phyloP scores from a whole-genome alignment of 23 red algal genomes.

The Gracilariopsis chorda region DNA sequence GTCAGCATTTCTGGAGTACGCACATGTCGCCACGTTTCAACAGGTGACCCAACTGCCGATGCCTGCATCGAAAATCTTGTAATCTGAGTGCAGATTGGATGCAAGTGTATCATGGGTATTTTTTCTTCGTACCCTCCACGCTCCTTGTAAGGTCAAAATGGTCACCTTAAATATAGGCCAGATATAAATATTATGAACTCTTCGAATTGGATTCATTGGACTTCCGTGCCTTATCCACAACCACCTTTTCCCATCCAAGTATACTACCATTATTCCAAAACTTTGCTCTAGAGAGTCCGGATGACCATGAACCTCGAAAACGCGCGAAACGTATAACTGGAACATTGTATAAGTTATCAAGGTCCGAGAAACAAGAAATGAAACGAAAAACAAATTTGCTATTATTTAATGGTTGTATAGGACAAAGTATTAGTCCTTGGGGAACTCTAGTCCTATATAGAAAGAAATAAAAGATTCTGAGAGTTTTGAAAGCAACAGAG shows the following conservation, averaged over 20 bases:
- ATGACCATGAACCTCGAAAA: constrained; percentile 6
- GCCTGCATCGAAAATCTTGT: neutral
- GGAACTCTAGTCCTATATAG: constrained; percentile 27
- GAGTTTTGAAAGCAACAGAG: too few species aligned
- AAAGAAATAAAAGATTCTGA: neutral
- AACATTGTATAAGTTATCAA: constrained; percentile 3
- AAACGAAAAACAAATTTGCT: neutral
- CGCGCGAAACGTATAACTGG: neutral
- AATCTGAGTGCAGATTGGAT: too few species aligned
- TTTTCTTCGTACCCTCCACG: too few species aligned
- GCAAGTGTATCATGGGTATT: too few species aligned
- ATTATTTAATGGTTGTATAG: neutral
- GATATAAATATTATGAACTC: too few species aligned
- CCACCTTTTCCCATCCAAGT: too few species aligned
- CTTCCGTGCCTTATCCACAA: too few species aligned
- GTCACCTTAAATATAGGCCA: too few species aligned
- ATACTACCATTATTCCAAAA: too few species aligned
- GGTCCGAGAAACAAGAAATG: neutral
- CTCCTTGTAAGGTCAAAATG: too few species aligned
- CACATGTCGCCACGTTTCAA: neutral
- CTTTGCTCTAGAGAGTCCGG: too few species aligned
- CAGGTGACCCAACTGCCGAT: neutral
- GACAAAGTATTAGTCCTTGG: constrained; percentile 22
- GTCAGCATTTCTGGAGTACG: neutral
- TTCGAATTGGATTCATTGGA: too few species aligned